Evolutionary conservation across 805 yeast species (phyloP), one percentile per base, ranked within the genome.

Genomic region (Maudiozyma bulderi): DNA sequence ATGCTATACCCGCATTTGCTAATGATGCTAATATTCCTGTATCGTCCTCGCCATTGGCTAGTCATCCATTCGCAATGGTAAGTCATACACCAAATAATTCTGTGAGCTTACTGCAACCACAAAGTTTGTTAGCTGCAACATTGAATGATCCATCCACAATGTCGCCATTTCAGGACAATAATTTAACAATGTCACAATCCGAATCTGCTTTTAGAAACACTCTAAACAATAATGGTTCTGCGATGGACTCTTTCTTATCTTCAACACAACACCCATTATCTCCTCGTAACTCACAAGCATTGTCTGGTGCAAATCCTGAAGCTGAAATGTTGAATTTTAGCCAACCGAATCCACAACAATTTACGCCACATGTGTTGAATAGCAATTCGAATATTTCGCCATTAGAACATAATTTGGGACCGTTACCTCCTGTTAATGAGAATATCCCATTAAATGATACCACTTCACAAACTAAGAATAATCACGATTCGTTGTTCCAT

Each of bases 111-210:
- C 45, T 45, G 20, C 58, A 54, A 40, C 56, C 46, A 6, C 59
- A 57, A 40, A 55, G 58, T 44, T 40, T 55, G 26, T 43, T 57
- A 13, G 52, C 55, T 8, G 57, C 54, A 11, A 50, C 57, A 3
- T 49, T 53, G 28, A 50, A 50, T 28, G 56, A 57, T 39, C 43
- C 50, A 5, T 13, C 44, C 8, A 34, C 34, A 1, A 26, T 44
- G 30, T 51, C 54, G 32, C 51, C 54, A 13, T 48, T 48, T 28
- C 35, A 42, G 39, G 49, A 43, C 15, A 45, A 35, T 11, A 45
- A 35, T 11, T 15, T 47, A 9, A 34, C 47, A 2, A 38, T 47
- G 31, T 40, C 42, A 11, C 46, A 47, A 15, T 14, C 42, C 3
- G 50, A 49, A 13, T 43, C 50, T 6, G 40, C 40, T 30, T 46